Evolutionary conservation across 2,329 filamentous ascomycete species (phyloP), one percentile per base, ranked within the genome.

Genomic region (Exophiala viscosa): DNA sequence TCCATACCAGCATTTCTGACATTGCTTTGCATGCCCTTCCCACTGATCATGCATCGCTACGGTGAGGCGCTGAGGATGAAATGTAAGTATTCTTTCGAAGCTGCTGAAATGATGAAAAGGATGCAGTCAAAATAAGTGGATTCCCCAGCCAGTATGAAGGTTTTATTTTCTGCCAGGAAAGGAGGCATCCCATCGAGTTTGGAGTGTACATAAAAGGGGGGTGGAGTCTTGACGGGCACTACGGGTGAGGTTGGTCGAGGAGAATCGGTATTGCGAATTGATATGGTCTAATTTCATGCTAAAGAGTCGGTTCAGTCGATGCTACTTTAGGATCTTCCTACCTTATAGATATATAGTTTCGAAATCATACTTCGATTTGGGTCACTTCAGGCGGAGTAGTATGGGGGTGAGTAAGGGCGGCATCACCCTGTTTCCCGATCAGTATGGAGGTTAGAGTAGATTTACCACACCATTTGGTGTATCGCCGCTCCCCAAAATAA

Each of bases 1-100:
- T 69, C 66, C 15, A 62, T 77, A 13, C 73, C 72, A 0, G 75
- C 68, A 1, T 76, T 77, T 58, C 52, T 76, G 36, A 72, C 73
- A 1, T 57, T 76, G 13, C 66, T 66, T 3, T 73, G 71, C 35
- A 65, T 73, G 11, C 71, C 71, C 1, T 72, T 74, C 52, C 71
- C 71, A 5, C 71, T 73, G 62, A 55, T 73, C 33, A 69, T 74
- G 46, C 72, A 73, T 62, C 70, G 69, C 54, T 70, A 72, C 56
- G 71, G 70, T n/a, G 53, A 63, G 3, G 47, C 55, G 3, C 69
- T 74, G 50, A 67, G 71, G 13, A 65, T 64, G 35, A 62, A 68
- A 48, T 72, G 69, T 65, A 70, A 71, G 55, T 73, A 66, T 51
- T 28, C 23, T 5, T 28, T 28, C 23, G 23, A 28, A 28, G 23